Conservation (phyloP, 345 rosid species). For the Brassica nigra region DNA sequence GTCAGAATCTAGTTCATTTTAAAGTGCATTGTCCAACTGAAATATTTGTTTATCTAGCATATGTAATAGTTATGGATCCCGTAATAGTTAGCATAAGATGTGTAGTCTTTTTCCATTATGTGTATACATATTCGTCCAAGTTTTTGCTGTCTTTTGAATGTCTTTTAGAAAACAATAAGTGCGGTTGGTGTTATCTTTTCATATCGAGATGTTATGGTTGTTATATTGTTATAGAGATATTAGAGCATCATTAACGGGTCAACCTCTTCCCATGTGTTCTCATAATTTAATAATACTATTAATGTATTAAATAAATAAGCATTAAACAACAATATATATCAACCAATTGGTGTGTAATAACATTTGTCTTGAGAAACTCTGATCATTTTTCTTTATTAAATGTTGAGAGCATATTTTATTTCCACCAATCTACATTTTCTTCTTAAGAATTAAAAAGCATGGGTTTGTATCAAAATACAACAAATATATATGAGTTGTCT, state of each 20-base stretch:
- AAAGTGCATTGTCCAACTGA: too few species aligned
- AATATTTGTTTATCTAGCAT: neutral
- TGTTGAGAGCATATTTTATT: too few species aligned
- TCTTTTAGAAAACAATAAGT: neutral
- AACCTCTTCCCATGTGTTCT: too few species aligned
- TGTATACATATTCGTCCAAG: neutral
- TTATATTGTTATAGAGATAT: neutral
- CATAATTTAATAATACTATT: too few species aligned
- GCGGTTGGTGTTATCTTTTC: neutral
- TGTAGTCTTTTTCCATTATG: neutral
- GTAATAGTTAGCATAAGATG: neutral
- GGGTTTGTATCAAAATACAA: neutral
- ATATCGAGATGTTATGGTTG: neutral
- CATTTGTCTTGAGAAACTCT: too few species aligned
- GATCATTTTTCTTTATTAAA: too few species aligned
- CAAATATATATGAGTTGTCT: neutral
- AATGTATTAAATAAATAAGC: too few species aligned
- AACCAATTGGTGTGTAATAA: too few species aligned
- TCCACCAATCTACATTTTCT: too few species aligned
- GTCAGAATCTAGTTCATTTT: too few species aligned
- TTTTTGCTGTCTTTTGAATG: neutral
- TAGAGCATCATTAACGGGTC: too few species aligned
- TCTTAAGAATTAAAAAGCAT: neutral
- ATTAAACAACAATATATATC: too few species aligned
- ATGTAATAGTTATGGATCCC: neutral